Percentiles rank a stretch among this genome's conserved stretches.
phyloP scores from a whole-genome alignment of 441 rosid species.

The Corymbia citriodora region DNA sequence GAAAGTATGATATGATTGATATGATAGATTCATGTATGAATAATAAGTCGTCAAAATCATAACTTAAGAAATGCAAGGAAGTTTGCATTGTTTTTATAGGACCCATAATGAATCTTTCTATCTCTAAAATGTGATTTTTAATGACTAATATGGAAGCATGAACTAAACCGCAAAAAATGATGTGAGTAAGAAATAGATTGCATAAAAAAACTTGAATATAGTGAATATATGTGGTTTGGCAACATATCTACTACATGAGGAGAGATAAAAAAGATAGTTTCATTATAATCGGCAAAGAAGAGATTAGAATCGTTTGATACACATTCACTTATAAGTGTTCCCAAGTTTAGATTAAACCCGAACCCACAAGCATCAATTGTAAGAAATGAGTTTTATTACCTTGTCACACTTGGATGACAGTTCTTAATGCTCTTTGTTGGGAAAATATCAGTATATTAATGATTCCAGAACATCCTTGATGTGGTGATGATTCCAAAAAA shows the following conservation, averaged over 20 bases:
- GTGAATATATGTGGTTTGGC: not conserved
- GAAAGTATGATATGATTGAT: no score
- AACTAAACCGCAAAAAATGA: not conserved
- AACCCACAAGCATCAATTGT: not conserved
- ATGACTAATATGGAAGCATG: no score
- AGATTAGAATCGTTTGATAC: not conserved
- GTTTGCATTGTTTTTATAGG: not conserved
- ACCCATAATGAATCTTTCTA: no score
- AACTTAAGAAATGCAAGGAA: not conserved
- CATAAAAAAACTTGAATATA: not conserved
- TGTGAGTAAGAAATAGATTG: not conserved
- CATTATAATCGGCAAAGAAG: not conserved
- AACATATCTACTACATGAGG: not conserved
- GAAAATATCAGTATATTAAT: no score
- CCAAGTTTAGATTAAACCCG: not conserved
- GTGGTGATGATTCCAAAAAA: not conserved
- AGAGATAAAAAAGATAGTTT: not conserved
- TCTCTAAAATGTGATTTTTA: no score
- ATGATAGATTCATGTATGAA: no score
- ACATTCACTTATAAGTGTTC: not conserved
- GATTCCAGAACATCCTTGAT: not conserved
- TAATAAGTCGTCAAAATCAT: no score
- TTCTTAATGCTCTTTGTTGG: not conserved
- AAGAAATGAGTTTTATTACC: not conserved
- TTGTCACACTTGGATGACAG: not conserved